Evolutionary conservation across 768 basidiomycete genomes (phyloP).

Genomic region (Xerocomus spinulosus): DNA sequence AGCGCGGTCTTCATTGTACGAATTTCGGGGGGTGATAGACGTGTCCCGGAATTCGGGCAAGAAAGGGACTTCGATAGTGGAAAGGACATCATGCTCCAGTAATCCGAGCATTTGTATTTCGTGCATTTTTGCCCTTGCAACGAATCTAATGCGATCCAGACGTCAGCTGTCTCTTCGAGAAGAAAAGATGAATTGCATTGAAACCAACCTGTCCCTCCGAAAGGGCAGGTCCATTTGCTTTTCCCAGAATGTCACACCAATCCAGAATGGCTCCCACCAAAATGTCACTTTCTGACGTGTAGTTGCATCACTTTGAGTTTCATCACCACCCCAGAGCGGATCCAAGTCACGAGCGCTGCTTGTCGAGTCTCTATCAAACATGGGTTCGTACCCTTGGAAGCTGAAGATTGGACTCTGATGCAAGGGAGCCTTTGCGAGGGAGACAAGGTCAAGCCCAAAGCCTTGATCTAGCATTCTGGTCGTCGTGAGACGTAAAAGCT

Average conservation of each 20-base stretch:
- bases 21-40: slow-evolving; percentile 30
- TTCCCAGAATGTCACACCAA: slow-evolving; percentile 81
- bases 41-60: slow-evolving; percentile 44
- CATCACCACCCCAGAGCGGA: slow-evolving; percentile 73
- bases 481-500: slow-evolving; percentile 85
- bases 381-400: slow-evolving; percentile 67
- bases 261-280: slow-evolving; percentile 92
- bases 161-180: neutral
- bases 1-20: slow-evolving; percentile 31
- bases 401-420: slow-evolving; percentile 93
- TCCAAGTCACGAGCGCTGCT: slow-evolving; percentile 49
- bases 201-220: slow-evolving; percentile 61
- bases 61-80: slow-evolving; percentile 84
- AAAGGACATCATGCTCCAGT: slow-evolving; percentile 85
- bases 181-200: neutral
- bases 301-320: slow-evolving; percentile 35
- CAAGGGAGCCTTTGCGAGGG: slow-evolving; percentile 84
- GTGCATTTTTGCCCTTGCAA: slow-evolving; percentile 95
- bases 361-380: slow-evolving; percentile 46
- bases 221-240: slow-evolving; percentile 83
- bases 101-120: slow-evolving; percentile 94
- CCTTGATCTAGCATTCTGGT: slow-evolving; percentile 94
- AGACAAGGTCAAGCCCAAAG: slow-evolving; percentile 82
- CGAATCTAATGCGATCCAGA: slow-evolving; percentile 53
- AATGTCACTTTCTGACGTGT: slow-evolving; percentile 51